phyloP scores from a whole-genome alignment of 2,329 filamentous ascomycete species.

The Diaporthe ampelina region DNA sequence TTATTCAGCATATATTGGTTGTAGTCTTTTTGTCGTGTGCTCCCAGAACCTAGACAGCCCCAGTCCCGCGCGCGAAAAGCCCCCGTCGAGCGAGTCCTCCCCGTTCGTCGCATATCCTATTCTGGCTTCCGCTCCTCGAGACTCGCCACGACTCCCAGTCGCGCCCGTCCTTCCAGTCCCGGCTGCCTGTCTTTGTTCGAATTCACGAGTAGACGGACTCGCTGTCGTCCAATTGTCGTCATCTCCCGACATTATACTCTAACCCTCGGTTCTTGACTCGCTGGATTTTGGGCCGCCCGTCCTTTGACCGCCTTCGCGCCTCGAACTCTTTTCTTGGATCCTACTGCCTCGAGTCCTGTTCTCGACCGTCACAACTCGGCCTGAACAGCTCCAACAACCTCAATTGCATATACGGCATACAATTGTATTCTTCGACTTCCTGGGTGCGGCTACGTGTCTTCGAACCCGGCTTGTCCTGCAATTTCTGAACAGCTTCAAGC shows the following conservation, averaged over 20 bases:
- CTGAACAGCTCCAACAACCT: constrained; percentile 24
- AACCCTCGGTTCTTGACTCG: constrained; percentile 37
- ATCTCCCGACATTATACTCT: constrained; percentile 27
- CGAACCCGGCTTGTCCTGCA: constrained; percentile 34
- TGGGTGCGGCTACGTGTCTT: constrained; percentile 36
- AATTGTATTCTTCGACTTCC: constrained; percentile 40
- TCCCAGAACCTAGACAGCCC: constrained; percentile 26
- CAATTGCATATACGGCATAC: constrained; percentile 40
- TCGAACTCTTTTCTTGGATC: constrained; percentile 20
- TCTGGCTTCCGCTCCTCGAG: constrained; percentile 29
- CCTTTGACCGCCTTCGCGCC: constrained; percentile 40
- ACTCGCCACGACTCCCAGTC: constrained; percentile 34
- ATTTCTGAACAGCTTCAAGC: constrained; percentile 39
- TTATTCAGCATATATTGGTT: constrained; percentile 41
- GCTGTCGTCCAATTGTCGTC: constrained; percentile 31
- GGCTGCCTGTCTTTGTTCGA: constrained; percentile 40
- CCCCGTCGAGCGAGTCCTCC: constrained; percentile 27
- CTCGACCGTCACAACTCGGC: constrained; percentile 32
- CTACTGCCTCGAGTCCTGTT: constrained; percentile 32
- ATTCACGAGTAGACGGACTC: constrained; percentile 32
- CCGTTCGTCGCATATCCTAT: constrained; percentile 39
- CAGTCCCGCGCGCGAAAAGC: constrained; percentile 33
- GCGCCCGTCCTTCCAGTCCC: constrained; percentile 35
- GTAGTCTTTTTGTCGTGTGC: constrained; percentile 34
- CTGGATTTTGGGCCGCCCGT: constrained; percentile 38